Evolutionary conservation across 2,329 filamentous ascomycete genomes (phyloP).

Genomic region (Malbranchea cinnamomea): DNA sequence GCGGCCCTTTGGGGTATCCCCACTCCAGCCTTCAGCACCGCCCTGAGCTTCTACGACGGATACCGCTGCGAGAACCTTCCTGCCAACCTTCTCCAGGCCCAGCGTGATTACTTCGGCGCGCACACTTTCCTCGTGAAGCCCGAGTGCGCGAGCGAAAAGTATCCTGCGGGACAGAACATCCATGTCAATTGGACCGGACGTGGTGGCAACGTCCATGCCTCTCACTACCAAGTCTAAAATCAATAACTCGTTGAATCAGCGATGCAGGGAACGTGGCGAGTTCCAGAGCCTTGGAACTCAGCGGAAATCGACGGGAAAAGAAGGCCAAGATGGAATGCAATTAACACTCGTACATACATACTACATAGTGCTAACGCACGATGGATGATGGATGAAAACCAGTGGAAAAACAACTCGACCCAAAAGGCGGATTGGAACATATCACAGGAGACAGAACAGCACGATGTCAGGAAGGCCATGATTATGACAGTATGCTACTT

Average conservation of each 20-base stretch:
- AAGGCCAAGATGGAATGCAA: too few species aligned
- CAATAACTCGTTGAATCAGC: background rate
- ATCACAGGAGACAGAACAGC: too few species aligned
- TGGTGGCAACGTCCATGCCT: constrained; percentile 92
- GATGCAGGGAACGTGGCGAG: too few species aligned
- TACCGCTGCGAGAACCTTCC: constrained; percentile 95
- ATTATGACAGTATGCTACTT: too few species aligned
- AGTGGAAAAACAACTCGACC: too few species aligned
- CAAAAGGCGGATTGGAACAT: too few species aligned
- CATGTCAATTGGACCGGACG: constrained; percentile 99
- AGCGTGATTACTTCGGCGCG: constrained; percentile 98
- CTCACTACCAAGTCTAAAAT: constrained; percentile 85
- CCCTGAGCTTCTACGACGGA: constrained; percentile 95
- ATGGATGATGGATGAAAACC: too few species aligned
- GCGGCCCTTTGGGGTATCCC: constrained; percentile 88
- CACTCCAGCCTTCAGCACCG: constrained; percentile 90
- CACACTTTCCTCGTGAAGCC: constrained; percentile 86
- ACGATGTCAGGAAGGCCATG: too few species aligned
- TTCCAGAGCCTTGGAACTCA: too few species aligned
- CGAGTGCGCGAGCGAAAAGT: constrained; percentile 60
- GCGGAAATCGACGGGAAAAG: too few species aligned
- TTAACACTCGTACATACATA: too few species aligned
- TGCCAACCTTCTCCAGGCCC: constrained; percentile 94
- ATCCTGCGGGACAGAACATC: constrained; percentile 72
- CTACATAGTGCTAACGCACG: too few species aligned